phyloP scores from a whole-genome alignment of 2,329 filamentous ascomycete genomes.

The Zymoseptoria ardabiliae region DNA sequence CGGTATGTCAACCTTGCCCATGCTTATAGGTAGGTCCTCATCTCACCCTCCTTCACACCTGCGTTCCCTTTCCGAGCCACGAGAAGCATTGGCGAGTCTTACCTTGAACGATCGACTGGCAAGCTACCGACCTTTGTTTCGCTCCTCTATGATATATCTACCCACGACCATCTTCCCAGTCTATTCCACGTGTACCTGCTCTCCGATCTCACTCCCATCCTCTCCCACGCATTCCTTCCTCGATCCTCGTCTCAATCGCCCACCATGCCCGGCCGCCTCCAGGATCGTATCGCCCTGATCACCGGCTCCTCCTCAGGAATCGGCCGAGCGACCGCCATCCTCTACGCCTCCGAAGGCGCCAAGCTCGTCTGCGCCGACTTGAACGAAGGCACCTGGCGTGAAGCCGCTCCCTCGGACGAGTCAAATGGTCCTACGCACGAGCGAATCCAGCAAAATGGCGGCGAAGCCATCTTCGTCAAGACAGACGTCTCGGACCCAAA shows the following conservation, averaged over 20 bases:
- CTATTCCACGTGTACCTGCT: not conserved
- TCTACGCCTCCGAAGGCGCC: conserved; percentile 29
- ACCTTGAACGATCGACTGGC: no score
- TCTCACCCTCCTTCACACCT: no score
- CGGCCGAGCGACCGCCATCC: conserved; percentile 28
- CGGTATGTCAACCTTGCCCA: no score
- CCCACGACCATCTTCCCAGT: not conserved
- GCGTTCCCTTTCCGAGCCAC: no score
- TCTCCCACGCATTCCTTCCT: not conserved
- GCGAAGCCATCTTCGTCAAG: conserved; percentile 24
- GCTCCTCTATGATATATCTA: not conserved
- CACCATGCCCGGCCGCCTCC: conserved; percentile 20
- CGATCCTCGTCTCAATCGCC: not conserved
- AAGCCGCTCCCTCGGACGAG: conserved; percentile 11
- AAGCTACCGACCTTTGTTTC: not conserved
- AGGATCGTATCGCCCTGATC: conserved; percentile 26
- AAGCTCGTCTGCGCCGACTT: conserved; percentile 21
- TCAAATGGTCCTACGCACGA: conserved; percentile 16
- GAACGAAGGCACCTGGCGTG: conserved; percentile 15
- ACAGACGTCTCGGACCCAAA: conserved; percentile 27
- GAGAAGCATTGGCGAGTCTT: no score
- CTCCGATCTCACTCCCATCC: not conserved
- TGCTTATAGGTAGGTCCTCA: no score
- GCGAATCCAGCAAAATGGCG: conserved; percentile 9
- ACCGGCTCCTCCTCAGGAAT: conserved; percentile 31